Base-by-base conservation (phyloP, 495 filamentous ascomycete species). In the Penicillium maclennaniae region DNA sequence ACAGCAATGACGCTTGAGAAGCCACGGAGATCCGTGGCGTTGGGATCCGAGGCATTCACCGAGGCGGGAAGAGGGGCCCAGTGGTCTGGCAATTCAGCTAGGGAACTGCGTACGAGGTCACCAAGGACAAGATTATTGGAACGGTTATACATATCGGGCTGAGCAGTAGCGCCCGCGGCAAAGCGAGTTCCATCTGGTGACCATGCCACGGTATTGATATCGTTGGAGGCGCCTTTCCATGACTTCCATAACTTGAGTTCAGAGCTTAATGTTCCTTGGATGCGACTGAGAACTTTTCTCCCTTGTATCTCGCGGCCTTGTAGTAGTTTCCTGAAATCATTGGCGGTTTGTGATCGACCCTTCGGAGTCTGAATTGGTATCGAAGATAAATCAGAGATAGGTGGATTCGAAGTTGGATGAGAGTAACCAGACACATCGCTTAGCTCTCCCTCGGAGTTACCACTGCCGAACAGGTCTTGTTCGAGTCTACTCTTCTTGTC, bases 141-240 rank as follows among this genome's bases (percentile, higher is more conserved):
- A 43, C 86, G 80, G 59, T 96, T 96, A 68, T 96, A 96, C 0
- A 79, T 66, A 61, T 96, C 90, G 1, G 82, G 83, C 50, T 88
- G 82, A 25, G 87, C 84, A 3, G 85, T 83, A 2, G 89, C 87
- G 2, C 91, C 91, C 15, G 74, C 72, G 19, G 72, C 78, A 51
- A 80, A 81, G 27, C 50, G 67, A 0, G 65, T 70, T 1, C 77
- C 77, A 62, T 79, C 68, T 14, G 75, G 70, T 20, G 70, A 74
- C 79, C 79, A 83, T 7, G 72, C 70, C 38, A 77, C 57, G 25
- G 67, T 61, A 20, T 75, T 63, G 12, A 81, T 65, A 58, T 83
- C 79, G 20, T 75, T 72, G 0, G 79, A 83, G 0, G 77, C 75
- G 4, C 78, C 79, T 60, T 73, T 79, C 76, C 76, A 83, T 5